Evolutionary conservation across 2,329 filamentous ascomycete species (phyloP).

Genomic region (Xylariaceae sp.): DNA sequence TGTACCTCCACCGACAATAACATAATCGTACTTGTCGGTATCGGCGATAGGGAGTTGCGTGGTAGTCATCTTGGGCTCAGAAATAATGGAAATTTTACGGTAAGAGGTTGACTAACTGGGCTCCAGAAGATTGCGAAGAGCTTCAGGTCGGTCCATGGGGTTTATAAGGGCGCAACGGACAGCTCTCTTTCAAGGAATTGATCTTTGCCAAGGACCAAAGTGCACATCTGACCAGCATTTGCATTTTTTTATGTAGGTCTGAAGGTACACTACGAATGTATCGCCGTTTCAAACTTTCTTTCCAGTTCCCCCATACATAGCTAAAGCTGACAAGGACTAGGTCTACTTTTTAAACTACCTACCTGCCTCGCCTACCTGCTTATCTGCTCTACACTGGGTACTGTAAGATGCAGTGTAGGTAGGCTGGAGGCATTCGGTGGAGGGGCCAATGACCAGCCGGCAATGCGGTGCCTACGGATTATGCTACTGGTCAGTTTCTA

Average conservation of each 20-base stretch:
- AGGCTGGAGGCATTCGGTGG: background rate
- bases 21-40: slow-evolving; percentile 70
- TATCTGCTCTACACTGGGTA: too few relatives aligned
- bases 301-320: background rate
- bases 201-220: background rate
- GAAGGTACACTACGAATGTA: background rate
- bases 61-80: slow-evolving; percentile 47
- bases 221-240: background rate
- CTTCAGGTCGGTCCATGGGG: background rate
- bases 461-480: background rate
- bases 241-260: background rate
- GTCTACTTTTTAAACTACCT: background rate
- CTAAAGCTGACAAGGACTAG: background rate
- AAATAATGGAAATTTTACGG: background rate
- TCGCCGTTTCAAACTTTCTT: background rate
- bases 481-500: background rate
- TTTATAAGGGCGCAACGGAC: slow-evolving; percentile 3
- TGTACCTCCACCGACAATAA: slow-evolving; percentile 80
- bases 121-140: background rate
- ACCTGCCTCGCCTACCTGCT: background rate
- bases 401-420: too few relatives aligned
- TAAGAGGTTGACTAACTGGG: background rate
- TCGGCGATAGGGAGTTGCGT: slow-evolving; percentile 59
- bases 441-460: background rate
- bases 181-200: slow-evolving; percentile 6